A percentile compares a stretch with the other conserved stretches of the same genome.
Evolutionary conservation across 2,329 filamentous ascomycete species (phyloP).

Genomic region (Alternaria ethzedia): DNA sequence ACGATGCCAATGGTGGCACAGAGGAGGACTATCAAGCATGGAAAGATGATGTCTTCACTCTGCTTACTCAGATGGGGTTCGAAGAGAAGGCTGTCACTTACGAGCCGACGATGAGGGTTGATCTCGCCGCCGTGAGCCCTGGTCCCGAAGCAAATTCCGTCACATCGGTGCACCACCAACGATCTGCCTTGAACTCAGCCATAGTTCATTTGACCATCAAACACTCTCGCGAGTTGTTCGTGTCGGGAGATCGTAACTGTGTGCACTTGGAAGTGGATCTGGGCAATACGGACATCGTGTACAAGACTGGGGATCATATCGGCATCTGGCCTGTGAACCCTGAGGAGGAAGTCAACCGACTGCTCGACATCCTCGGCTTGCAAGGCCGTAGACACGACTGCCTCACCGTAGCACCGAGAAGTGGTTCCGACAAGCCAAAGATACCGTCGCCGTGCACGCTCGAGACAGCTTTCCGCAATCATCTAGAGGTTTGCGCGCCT

Average conservation of each 20-base stretch:
- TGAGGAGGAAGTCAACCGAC: constrained; percentile 44
- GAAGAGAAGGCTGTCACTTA: constrained; percentile 44
- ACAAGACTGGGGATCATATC: constrained; percentile 55
- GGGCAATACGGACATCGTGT: constrained; percentile 44
- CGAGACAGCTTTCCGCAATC: constrained; percentile 51
- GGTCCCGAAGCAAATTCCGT: constrained; percentile 17
- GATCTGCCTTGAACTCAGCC: constrained; percentile 37
- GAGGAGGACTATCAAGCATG: constrained; percentile 54
- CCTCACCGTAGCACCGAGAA: constrained; percentile 39
- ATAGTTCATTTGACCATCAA: constrained; percentile 42
- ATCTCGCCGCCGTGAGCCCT: constrained; percentile 15
- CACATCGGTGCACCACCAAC: constrained; percentile 38
- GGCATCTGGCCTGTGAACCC: constrained; percentile 52
- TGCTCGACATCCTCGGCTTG: constrained; percentile 39
- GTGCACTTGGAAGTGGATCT: constrained; percentile 52
- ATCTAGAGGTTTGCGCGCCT: constrained; percentile 56
- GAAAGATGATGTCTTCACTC: constrained; percentile 47
- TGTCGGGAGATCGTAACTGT: constrained; percentile 47
- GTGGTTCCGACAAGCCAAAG: constrained; percentile 38
- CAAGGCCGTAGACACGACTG: constrained; percentile 18
- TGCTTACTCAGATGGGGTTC: constrained; percentile 42
- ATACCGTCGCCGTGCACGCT: constrained; percentile 52
- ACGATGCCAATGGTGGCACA: constrained; percentile 52
- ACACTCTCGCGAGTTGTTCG: constrained; percentile 45
- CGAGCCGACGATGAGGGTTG: constrained; percentile 39